These are phyloP conservation scores for Gracilaria gracilis DNA, from an alignment of 23 red algal species.

Conservation along the genomic window DNA sequence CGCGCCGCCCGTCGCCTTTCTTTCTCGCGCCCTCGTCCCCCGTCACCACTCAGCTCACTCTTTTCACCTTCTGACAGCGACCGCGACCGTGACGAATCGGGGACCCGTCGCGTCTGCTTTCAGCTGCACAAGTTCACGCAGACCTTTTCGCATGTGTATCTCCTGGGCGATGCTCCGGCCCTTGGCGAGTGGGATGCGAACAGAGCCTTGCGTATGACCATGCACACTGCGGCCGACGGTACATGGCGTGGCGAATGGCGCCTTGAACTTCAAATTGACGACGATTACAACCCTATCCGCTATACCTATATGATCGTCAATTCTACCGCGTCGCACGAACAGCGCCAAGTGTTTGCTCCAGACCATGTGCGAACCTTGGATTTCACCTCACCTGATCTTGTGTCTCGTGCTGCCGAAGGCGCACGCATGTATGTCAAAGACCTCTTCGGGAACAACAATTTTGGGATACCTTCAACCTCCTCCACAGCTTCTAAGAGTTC, in stretches of 20 bases:
- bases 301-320: conserved; percentile 67
- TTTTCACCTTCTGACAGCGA: neutral
- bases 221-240: conserved; percentile 50
- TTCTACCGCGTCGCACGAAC: conserved; percentile 6
- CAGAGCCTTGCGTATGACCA: conserved; percentile 63
- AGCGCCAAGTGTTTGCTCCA: conserved; percentile 25
- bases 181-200: conserved; percentile 64
- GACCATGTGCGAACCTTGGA: conserved; percentile 48
- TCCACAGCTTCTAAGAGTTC: conserved; percentile 41
- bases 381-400: conserved; percentile 40
- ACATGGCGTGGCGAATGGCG: conserved; percentile 75
- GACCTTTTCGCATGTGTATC: conserved; percentile 62
- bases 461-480: conserved; percentile 20
- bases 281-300: conserved; percentile 52
- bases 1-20: conserved; percentile 39
- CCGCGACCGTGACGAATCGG: conserved; percentile 38
- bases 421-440: conserved; percentile 55
- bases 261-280: conserved; percentile 63
- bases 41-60: neutral
- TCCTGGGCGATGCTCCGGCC: conserved; percentile 47
- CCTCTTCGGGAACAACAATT: conserved; percentile 53
- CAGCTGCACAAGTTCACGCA: conserved; percentile 60
- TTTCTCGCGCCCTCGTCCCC: neutral
- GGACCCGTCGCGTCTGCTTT: conserved; percentile 65
- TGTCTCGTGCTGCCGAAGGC: conserved; percentile 48